These are phyloP conservation scores for Candida jianshihensis DNA, from an alignment of 805 yeast species.

Conservation along the genomic window DNA sequence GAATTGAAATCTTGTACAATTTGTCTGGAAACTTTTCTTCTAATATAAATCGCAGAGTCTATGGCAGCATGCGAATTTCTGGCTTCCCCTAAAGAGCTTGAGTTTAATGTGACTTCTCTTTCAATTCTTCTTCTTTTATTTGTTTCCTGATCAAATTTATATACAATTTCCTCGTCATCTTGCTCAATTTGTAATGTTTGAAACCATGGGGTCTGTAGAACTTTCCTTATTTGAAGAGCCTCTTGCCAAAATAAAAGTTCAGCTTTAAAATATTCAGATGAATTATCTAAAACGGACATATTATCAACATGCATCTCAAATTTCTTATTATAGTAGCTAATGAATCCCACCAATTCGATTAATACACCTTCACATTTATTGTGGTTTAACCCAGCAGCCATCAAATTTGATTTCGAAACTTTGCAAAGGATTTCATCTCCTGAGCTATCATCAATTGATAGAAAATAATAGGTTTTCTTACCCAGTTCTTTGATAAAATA, in stretches of 20 bases:
- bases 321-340: conserved; percentile 9
- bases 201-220: conserved; percentile 29
- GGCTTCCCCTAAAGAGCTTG: conserved; percentile 1
- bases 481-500: conserved; percentile 18
- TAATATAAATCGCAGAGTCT: conserved; percentile 18
- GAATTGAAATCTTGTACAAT: conserved; percentile 11
- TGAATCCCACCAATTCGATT: conserved; percentile 23
- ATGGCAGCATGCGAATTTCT: conserved; percentile 7
- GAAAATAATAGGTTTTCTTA: conserved; percentile 14
- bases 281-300: conserved; percentile 17
- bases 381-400: conserved; percentile 15
- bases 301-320: conserved; percentile 27
- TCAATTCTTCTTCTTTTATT: conserved; percentile 5
- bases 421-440: conserved; percentile 23
- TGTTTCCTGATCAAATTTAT: conserved; percentile 1
- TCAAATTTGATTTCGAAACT: conserved; percentile 15
- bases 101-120: conserved; percentile 1
- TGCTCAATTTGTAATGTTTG: conserved; percentile 14
- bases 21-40: conserved; percentile 7
- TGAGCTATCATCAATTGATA: conserved; percentile 27
- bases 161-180: conserved; percentile 1
- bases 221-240: conserved; percentile 19
- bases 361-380: conserved; percentile 20
- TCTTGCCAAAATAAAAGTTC: conserved; percentile 33
- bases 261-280: conserved; percentile 17